These are phyloP conservation scores for Boletus vinaceobasis DNA, from an alignment of 768 basidiomycete species.

Conservation along the genomic window DNA sequence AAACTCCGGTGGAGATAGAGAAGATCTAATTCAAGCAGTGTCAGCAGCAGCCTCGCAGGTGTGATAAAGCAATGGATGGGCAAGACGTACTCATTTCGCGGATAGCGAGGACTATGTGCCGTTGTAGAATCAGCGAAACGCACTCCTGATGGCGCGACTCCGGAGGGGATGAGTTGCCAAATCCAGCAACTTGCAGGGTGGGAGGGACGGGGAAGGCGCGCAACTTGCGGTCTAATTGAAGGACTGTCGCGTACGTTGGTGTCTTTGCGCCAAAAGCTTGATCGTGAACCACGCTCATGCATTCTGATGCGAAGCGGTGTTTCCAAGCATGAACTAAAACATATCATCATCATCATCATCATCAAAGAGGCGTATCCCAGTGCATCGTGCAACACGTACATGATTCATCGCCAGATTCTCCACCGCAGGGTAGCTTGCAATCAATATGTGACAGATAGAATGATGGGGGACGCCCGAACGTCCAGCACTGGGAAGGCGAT, in stretches of 20 bases:
- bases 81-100: conserved; percentile 60
- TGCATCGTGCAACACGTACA: conserved; percentile 41
- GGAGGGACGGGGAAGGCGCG: conserved; percentile 66
- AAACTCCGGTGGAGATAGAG: conserved; percentile 71
- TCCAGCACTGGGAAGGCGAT: conserved; percentile 51
- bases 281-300: conserved; percentile 66
- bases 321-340: conserved; percentile 64
- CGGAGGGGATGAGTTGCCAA: conserved; percentile 50
- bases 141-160: conserved; percentile 38
- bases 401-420: conserved; percentile 50
- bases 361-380: conserved; percentile 1
- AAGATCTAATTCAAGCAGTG: conserved; percentile 42
- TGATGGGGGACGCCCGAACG: conserved; percentile 67
- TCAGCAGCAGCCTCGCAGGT: conserved; percentile 9
- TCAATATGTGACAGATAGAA: conserved; percentile 67
- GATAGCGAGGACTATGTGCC: conserved; percentile 66
- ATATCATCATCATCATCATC: too few species aligned
- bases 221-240: conserved; percentile 65
- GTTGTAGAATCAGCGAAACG: conserved; percentile 50
- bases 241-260: conserved; percentile 62
- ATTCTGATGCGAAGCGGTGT: conserved; percentile 64
- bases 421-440: conserved; percentile 55
- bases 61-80: background rate
- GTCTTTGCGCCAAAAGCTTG: conserved; percentile 70
- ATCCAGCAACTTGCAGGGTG: conserved; percentile 63